Conservation (phyloP, 192 early-diverging fungal species). For the Coemansia sp. region DNA sequence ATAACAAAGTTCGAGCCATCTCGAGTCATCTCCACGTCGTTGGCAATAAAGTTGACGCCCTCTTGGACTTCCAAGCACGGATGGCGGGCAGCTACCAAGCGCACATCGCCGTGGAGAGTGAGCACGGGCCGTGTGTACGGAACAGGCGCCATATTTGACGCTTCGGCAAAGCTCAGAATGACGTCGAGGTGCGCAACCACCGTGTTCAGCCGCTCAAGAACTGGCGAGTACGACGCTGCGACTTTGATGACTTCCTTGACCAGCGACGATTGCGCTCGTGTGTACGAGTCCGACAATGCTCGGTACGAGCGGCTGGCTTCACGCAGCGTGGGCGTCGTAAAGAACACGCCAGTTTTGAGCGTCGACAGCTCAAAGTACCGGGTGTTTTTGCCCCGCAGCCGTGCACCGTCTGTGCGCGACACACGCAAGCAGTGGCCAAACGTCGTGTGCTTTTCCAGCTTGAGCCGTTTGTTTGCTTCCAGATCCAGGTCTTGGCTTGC, state of each 20-base stretch:
- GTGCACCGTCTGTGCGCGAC: conserved; percentile 65
- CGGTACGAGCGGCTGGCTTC: conserved; percentile 62
- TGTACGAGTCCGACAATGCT: conserved; percentile 65
- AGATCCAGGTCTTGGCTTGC: conserved; percentile 64
- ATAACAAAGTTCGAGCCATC: conserved; percentile 80
- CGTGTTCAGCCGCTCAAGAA: conserved; percentile 75
- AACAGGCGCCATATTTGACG: conserved; percentile 74
- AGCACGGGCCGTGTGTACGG: conserved; percentile 76
- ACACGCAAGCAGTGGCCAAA: conserved; percentile 88
- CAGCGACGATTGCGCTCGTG: conserved; percentile 65
- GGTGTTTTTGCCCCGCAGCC: conserved; percentile 64
- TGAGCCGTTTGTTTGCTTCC: conserved; percentile 84
- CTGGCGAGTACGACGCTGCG: conserved; percentile 79
- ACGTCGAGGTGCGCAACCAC: conserved; percentile 85
- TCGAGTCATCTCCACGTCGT: conserved; percentile 75
- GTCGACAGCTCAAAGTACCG: conserved; percentile 84
- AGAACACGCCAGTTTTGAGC: conserved; percentile 83
- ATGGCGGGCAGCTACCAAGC: conserved; percentile 74
- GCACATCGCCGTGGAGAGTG: conserved; percentile 62
- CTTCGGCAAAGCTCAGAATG: conserved; percentile 85
- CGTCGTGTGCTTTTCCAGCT: conserved; percentile 80
- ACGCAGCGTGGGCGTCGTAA: conserved; percentile 75
- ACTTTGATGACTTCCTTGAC: conserved; percentile 89
- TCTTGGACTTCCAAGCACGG: conserved; percentile 94
- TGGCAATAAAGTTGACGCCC: conserved; percentile 89